Percentiles rank a stretch among this genome's conserved stretches.
These are phyloP conservation scores for Amauroascus verrucosus DNA, from an alignment of 2,329 filamentous ascomycete genomes.

Conservation along the genomic window DNA sequence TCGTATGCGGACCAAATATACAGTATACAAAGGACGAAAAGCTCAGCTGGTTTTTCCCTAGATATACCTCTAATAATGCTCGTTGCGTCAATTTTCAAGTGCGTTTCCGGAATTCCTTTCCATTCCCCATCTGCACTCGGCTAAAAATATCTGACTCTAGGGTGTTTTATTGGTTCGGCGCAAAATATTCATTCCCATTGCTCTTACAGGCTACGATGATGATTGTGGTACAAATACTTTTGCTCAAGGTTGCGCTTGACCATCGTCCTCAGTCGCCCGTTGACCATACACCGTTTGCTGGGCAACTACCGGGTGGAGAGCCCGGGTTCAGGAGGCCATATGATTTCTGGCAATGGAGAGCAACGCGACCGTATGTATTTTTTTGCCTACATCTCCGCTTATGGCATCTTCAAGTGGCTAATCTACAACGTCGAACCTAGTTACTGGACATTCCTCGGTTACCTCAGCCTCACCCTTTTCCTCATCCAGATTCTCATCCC, in stretches of 20 bases:
- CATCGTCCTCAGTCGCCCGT: conserved; percentile 41
- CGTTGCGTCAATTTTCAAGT: conserved; percentile 54
- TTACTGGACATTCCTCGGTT: conserved; percentile 50
- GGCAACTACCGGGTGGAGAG: conserved; percentile 19
- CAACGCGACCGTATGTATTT: conserved; percentile 40
- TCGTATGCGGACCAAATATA: conserved; percentile 59
- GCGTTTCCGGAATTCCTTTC: conserved; percentile 14
- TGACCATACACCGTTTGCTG: conserved; percentile 35
- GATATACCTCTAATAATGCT: conserved; percentile 60
- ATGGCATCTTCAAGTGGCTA: neutral
- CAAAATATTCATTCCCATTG: conserved; percentile 49
- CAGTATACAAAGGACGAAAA: conserved; percentile 50
- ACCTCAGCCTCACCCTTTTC: conserved; percentile 42
- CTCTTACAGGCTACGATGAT: conserved; percentile 52
- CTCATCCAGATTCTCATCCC: conserved; percentile 46
- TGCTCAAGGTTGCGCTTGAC: conserved; percentile 52
- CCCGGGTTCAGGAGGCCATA: conserved; percentile 41
- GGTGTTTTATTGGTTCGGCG: conserved; percentile 57
- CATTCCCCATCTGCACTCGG: neutral
- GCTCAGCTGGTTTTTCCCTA: conserved; percentile 54
- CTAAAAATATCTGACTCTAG: conserved; percentile 25
- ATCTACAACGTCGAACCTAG: conserved; percentile 18
- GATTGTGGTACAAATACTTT: conserved; percentile 47
- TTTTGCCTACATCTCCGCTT: neutral
- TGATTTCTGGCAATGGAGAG: conserved; percentile 55